A percentile compares a stretch with the other conserved stretches of the same genome.
These are phyloP conservation scores for Cladosporium sp. DNA, from an alignment of 2,329 filamentous ascomycete genomes.

Conservation along the genomic window DNA sequence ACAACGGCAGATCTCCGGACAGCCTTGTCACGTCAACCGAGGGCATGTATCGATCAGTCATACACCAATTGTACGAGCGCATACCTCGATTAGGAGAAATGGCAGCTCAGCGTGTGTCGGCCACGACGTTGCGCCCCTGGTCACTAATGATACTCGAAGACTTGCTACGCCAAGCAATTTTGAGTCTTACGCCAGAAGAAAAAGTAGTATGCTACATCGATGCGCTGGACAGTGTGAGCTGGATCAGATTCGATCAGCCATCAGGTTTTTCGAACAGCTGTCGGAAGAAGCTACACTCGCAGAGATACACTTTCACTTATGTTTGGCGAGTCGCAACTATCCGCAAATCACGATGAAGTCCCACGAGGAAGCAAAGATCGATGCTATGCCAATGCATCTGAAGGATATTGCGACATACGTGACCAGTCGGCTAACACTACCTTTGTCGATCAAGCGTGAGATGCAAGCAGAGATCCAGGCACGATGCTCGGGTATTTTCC, in stretches of 20 bases:
- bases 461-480: not conserved
- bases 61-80: not conserved
- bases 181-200: not conserved
- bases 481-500: not conserved
- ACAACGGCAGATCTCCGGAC: not conserved
- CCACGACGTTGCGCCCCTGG: no score
- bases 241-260: not conserved
- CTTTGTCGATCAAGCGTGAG: not conserved
- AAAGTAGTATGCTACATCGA: not conserved
- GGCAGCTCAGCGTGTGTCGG: not conserved
- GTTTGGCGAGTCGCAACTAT: not conserved
- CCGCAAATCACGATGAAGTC: not conserved
- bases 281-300: not conserved
- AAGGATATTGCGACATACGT: not conserved
- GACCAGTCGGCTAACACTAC: not conserved
- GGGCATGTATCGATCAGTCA: conserved; percentile 10
- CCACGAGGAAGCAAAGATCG: not conserved
- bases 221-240: not conserved
- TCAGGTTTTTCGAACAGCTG: not conserved
- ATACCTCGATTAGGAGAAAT: not conserved
- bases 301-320: not conserved
- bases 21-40: not conserved
- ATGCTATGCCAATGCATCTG: not conserved
- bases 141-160: not conserved
- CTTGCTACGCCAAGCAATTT: not conserved